Percentiles rank a stretch among this genome's conserved stretches.
Evolutionary conservation across 179 eudicot genomes (phyloP).

Genomic region (Heliamphora pulchella): DNA sequence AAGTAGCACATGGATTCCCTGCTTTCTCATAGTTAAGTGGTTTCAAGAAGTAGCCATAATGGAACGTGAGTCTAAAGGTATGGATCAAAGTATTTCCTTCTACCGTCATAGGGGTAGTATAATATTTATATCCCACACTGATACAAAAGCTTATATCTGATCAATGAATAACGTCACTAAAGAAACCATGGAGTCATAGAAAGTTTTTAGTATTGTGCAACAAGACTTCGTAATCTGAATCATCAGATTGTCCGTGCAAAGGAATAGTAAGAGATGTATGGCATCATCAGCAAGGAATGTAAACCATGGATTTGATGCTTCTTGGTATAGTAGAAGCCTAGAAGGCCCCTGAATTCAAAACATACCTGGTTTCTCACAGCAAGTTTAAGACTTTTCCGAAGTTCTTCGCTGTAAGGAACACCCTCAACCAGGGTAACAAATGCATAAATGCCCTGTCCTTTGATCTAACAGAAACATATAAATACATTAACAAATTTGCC

Average conservation of each 20-base stretch:
- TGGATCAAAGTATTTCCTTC: no score
- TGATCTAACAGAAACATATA: conserved; percentile 42
- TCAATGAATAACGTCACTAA: not conserved
- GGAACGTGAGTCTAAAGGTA: no score
- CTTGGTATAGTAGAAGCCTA: conserved; percentile 1
- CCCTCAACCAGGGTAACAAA: conserved; percentile 93
- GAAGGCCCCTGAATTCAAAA: conserved; percentile 1
- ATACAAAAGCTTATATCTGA: no score
- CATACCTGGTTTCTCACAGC: conserved; percentile 76
- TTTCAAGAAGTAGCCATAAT: no score
- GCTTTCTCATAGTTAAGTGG: no score
- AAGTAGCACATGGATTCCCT: no score
- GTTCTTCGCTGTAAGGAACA: conserved; percentile 82
- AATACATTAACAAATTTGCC: not conserved
- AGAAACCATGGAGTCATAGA: not conserved
- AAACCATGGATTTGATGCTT: not conserved
- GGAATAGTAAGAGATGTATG: not conserved
- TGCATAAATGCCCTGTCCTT: conserved; percentile 96
- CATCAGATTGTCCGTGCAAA: not conserved
- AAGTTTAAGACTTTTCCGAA: conserved; percentile 67
- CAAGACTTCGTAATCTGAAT: not conserved
- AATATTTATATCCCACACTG: no score
- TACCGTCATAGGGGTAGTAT: no score
- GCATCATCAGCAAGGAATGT: not conserved
- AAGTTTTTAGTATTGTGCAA: not conserved